Percentiles rank a stretch among this genome's conserved stretches.
Evolutionary conservation across 2,329 filamentous ascomycete genomes (phyloP).

Genomic region (Xylariaceae sp.): DNA sequence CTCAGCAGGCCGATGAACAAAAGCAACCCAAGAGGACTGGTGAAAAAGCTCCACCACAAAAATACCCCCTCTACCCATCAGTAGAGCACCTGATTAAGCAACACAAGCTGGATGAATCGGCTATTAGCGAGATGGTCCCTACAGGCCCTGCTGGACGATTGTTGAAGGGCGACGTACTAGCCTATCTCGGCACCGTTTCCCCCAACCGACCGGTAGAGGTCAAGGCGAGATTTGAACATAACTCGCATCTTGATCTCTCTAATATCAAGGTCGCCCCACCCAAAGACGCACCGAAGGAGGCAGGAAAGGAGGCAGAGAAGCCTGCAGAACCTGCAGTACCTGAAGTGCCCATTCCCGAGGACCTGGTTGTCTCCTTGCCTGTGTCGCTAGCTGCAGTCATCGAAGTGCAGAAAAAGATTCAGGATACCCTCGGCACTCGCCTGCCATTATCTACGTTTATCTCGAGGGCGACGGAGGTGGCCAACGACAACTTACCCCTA

Average conservation of each 20-base stretch:
- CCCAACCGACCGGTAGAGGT: constrained; percentile 71
- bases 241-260: constrained; percentile 85
- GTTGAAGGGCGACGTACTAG: constrained; percentile 93
- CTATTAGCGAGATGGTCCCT: constrained; percentile 79
- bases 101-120: constrained; percentile 74
- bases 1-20: constrained; percentile 37
- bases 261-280: constrained; percentile 81
- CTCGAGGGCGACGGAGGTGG: constrained; percentile 78
- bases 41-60: constrained; percentile 63
- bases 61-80: constrained; percentile 78
- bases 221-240: constrained; percentile 71
- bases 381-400: constrained; percentile 79
- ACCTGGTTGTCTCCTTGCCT: constrained; percentile 68
- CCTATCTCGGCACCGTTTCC: constrained; percentile 79
- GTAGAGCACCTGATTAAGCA: constrained; percentile 80
- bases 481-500: constrained; percentile 82
- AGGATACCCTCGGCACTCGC: constrained; percentile 75
- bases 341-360: constrained; percentile 46
- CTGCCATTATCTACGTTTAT: constrained; percentile 88
- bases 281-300: constrained; percentile 46
- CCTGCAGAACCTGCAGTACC: constrained; percentile 43
- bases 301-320: too few relatives aligned
- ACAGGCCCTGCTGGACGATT: constrained; percentile 87
- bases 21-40: constrained; percentile 40
- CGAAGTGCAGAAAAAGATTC: constrained; percentile 78